Base-by-base conservation (phyloP, 2,329 filamentous ascomycete genomes). In the Hortaea sp. region DNA sequence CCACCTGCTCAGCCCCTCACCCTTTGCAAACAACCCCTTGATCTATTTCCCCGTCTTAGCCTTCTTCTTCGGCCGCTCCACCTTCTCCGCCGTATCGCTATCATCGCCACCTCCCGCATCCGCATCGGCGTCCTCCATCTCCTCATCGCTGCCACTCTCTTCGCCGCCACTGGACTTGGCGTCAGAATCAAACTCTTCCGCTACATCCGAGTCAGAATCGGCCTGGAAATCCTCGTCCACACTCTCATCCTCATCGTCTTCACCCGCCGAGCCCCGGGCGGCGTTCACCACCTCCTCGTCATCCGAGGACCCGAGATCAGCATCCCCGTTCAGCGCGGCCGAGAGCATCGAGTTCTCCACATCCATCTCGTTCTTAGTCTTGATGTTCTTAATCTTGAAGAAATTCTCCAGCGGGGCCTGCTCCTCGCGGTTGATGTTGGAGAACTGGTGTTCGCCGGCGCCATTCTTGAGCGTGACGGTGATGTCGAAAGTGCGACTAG, bases 381-480 rank as follows among this genome's bases (percentile, higher is more conserved):
- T 86, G 61, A 98, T 78, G 50, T 84, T 85, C 75, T 97, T 97
- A 57, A 88, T 79, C 69, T 94, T 92, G 78, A 98, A 95, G 72
- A 98, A 98, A 56, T 84, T 82, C 67, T 98, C 92, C n/a, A 98
- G 78, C 5, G 87, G 86, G 69, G 92, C 86, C 67, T 97, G 87
- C 65, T 98, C 92, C 71, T 98, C 92, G 57, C 90, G 85, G 66
- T 95, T 98, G 67, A 98, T 98, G 73, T 98, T 98, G 70, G 88
- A 95, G 72, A 98, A 98, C 62, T 95, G 89, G 58, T 89, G 88
- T 61, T 94, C 88, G 47, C 85, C 85, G 44, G 79, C 76, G n/a
- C 85, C 86, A 56, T 75, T 80, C 75, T 95, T 97, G 72, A 95
- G 78, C 46, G 82, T 82, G 48, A 98, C 86, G 0, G 88, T 92